Conservation (phyloP, 1,284 basidiomycete species). For the Microbotryum silenes-acaulis region DNA sequence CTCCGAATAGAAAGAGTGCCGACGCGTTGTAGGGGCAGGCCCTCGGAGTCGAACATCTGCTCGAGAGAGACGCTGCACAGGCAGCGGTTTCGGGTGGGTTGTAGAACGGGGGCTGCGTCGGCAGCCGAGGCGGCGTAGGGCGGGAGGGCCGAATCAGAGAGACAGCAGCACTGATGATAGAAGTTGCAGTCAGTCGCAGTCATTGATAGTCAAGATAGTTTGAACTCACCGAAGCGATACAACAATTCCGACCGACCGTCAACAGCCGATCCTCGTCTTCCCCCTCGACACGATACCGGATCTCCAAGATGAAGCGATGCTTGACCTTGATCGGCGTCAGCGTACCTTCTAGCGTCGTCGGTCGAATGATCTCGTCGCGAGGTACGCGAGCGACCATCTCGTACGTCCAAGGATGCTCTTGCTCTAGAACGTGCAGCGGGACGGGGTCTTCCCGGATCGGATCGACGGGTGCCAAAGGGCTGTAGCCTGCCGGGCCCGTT, state of each 20-base stretch:
- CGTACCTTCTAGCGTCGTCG: slow-evolving; percentile 22
- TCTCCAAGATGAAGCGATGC: slow-evolving; percentile 16
- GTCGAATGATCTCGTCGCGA: slow-evolving; percentile 23
- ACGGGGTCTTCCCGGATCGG: slow-evolving; percentile 16
- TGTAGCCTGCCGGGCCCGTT: too few species aligned
- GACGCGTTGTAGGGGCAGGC: slow-evolving; percentile 9
- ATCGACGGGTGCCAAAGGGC: slow-evolving; percentile 7
- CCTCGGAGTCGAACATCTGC: slow-evolving; percentile 18
- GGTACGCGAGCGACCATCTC: slow-evolving; percentile 18
- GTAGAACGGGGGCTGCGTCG: too few species aligned
- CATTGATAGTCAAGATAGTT: too few species aligned
- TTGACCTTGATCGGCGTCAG: slow-evolving; percentile 19
- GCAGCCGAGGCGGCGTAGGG: too few species aligned
- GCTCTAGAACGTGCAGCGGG: slow-evolving; percentile 10
- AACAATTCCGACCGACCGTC: slow-evolving; percentile 12
- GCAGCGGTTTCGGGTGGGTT: slow-evolving; percentile 1
- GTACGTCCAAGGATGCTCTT: slow-evolving; percentile 17
- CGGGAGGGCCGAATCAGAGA: too few species aligned
- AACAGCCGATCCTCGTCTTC: slow-evolving; percentile 16
- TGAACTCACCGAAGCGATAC: slow-evolving; percentile 19
- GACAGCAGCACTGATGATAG: too few species aligned
- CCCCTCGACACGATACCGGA: slow-evolving; percentile 17
- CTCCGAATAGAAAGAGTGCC: not conserved
- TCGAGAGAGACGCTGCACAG: slow-evolving; percentile 16
- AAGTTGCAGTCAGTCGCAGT: too few species aligned